Evolutionary conservation across 1,284 basidiomycete genomes (phyloP).

Genomic region (Waitea zeae): DNA sequence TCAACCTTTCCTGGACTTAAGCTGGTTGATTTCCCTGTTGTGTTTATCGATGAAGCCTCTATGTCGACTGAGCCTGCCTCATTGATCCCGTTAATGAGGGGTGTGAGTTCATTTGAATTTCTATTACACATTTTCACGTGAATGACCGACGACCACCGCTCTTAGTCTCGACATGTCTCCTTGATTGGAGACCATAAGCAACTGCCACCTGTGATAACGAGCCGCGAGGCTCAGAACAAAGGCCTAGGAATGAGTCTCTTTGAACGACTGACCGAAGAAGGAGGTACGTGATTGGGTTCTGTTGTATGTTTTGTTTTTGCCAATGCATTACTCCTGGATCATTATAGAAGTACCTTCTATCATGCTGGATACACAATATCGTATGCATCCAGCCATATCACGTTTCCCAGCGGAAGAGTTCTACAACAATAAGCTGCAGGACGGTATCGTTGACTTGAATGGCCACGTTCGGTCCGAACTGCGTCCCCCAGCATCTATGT

Average conservation of each 20-base stretch:
- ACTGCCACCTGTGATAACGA: slow-evolving; percentile 79
- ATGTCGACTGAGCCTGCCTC: slow-evolving; percentile 92
- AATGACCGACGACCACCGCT: background rate
- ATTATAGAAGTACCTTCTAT: slow-evolving; percentile 54
- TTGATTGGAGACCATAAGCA: slow-evolving; percentile 96
- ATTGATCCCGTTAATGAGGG: slow-evolving; percentile 78
- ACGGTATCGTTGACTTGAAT: slow-evolving; percentile 48
- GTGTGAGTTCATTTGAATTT: slow-evolving; percentile 32
- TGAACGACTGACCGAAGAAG: slow-evolving; percentile 71
- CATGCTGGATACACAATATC: slow-evolving; percentile 87
- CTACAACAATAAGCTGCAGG: slow-evolving; percentile 51
- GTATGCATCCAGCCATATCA: slow-evolving; percentile 87
- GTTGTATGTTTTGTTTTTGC: slow-evolving; percentile 3
- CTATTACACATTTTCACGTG: slow-evolving; percentile 4
- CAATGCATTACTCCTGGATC: slow-evolving; percentile 9
- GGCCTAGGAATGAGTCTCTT: slow-evolving; percentile 76
- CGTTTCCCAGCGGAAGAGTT: slow-evolving; percentile 75
- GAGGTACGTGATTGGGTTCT: slow-evolving; percentile 32
- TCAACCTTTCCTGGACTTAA: slow-evolving; percentile 41
- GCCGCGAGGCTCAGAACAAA: slow-evolving; percentile 45
- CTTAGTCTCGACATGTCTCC: slow-evolving; percentile 61
- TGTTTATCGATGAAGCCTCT: slow-evolving; percentile 88
- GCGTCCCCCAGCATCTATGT: slow-evolving; percentile 39
- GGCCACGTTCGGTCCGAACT: slow-evolving; percentile 38
- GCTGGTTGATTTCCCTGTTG: slow-evolving; percentile 78